These are phyloP conservation scores for Amaranthus hypochondriacus DNA, from an alignment of 148 eudicot genomes.

Conservation along the genomic window DNA sequence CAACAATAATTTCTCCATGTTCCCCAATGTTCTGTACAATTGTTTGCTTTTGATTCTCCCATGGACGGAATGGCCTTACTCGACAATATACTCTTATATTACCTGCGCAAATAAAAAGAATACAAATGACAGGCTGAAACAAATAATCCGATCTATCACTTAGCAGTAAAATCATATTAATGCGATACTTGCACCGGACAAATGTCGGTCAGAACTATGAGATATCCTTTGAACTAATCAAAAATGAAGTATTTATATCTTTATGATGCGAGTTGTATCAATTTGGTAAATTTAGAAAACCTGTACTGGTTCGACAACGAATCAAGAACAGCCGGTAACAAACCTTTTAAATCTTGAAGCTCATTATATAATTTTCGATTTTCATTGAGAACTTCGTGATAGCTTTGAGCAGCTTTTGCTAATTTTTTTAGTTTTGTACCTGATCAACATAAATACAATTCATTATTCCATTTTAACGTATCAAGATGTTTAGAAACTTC, in stretches of 20 bases:
- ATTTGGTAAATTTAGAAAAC: too few relatives aligned
- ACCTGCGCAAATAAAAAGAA: constrained; percentile 44
- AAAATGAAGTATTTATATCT: too few relatives aligned
- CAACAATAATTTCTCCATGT: constrained; percentile 61
- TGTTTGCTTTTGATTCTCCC: constrained; percentile 53
- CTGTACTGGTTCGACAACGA: too few relatives aligned
- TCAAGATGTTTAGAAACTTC: background rate
- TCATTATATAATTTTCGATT: constrained; percentile 84
- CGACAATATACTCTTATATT: constrained; percentile 93
- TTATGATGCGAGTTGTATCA: too few relatives aligned
- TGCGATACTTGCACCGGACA: too few relatives aligned
- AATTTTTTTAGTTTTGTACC: constrained; percentile 54
- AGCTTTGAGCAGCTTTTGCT: constrained; percentile 61
- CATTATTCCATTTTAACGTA: background rate
- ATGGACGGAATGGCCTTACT: constrained; percentile 68
- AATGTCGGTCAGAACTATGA: too few relatives aligned
- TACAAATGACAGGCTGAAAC: background rate
- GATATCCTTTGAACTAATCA: too few relatives aligned
- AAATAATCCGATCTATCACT: background rate
- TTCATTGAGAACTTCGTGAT: constrained; percentile 59
- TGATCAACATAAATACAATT: constrained; percentile 21
- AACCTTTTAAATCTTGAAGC: constrained; percentile 95
- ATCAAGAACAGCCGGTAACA: background rate
- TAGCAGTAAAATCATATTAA: too few relatives aligned
- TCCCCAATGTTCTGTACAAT: constrained; percentile 63